Evolutionary conservation across 345 rosid species (phyloP).

Genomic region (Euphorbia lathyris): DNA sequence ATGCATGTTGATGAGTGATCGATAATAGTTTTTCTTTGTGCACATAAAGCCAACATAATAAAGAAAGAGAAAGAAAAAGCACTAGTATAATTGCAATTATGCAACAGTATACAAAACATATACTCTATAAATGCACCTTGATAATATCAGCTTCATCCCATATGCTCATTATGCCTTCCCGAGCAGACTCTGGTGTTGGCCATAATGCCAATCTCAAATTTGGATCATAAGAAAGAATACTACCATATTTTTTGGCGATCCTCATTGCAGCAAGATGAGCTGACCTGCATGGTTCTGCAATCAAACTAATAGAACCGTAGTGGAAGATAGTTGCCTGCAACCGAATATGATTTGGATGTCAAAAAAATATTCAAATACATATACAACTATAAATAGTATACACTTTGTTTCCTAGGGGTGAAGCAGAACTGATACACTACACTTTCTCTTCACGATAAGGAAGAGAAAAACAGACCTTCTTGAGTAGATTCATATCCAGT

Average conservation of each 20-base stretch:
- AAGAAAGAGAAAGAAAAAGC: neutral
- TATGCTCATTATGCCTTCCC: conserved; percentile 73
- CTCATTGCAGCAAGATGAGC: conserved; percentile 92
- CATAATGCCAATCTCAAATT: conserved; percentile 87
- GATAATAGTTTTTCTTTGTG: neutral
- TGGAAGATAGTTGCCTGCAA: conserved; percentile 89
- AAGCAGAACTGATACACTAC: neutral
- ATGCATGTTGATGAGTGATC: neutral
- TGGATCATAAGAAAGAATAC: conserved; percentile 90
- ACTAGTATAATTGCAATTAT: neutral
- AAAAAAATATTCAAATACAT: conserved; percentile 4
- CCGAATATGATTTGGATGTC: conserved; percentile 2
- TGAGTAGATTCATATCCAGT: conserved; percentile 60
- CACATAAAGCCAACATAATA: neutral
- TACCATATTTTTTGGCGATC: conserved; percentile 67
- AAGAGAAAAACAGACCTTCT: conserved; percentile 48
- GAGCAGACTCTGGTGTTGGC: conserved; percentile 89
- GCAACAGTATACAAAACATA: neutral
- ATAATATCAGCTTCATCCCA: conserved; percentile 93
- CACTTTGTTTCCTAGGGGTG: neutral
- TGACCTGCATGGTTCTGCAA: conserved; percentile 88
- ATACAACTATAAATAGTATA: conserved; percentile 6
- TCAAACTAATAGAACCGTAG: conserved; percentile 95
- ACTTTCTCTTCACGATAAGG: neutral
- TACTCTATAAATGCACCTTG: conserved; percentile 45